Evolutionary conservation across 495 filamentous ascomycete species (phyloP), one percentile per base, ranked within the genome.

Genomic region (Aspergillus diversus): DNA sequence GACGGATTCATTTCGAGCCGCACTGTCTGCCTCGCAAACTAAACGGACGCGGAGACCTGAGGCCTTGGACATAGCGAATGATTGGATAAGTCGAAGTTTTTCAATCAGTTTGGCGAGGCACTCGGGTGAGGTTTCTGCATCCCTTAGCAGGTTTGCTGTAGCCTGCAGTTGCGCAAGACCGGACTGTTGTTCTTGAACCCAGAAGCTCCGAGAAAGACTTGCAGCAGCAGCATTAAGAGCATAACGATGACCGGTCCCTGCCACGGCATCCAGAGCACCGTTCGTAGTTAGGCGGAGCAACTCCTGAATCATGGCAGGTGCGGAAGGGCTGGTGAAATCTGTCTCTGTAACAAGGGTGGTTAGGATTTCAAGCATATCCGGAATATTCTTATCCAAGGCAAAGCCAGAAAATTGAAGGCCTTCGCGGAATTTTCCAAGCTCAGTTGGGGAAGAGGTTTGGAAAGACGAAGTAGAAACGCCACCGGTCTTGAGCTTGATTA

Each of bases 401-500:
- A 87, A 92, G 16, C 95, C 93, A 42, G 86, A 86, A 58, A 97
- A 88, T 8, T 87, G 81, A 39, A 99, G 77, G 0, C 96, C 94
- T 77, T 99, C 95, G 21, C 83, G 86, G 17, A 85, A 89, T 61
- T 83, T 77, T 5, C 81, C 81, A 49, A 92, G 83, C 56, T 93
- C 85, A 11, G 78, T 83, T 7, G 94, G 92, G 12, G 86, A 90
- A 0, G 93, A 85, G 1, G 90, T 84, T 27, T 90, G 81, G 77
- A 93, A 86, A 60, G 95, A 92, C 0, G 87, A 86, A 31, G 92
- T 87, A 9, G 85, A 89, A 12, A 99, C 83, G 12, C 95, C 95
- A n/a, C 95, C 95, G 5, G 94, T 99, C 76, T 96, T 97, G 12
- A 97, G 80, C 68, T 97, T 97, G 69, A 98, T 97, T 46, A 92